phyloP scores from a whole-genome alignment of 2,329 filamentous ascomycete species.

The Lachnellula occidentalis region DNA sequence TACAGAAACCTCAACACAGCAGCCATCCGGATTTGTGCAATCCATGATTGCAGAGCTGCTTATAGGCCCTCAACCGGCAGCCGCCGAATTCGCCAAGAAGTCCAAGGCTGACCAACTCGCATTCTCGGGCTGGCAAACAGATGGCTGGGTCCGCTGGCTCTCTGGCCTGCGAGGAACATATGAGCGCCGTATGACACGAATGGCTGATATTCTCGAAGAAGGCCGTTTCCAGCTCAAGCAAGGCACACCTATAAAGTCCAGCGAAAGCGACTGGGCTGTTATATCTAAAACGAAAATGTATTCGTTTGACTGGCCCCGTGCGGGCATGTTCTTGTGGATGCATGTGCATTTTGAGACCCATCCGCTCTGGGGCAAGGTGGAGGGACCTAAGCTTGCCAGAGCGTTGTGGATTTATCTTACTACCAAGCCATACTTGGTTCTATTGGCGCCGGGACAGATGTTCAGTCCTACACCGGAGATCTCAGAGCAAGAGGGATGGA shows the following conservation, averaged over 20 bases:
- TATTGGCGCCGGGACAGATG: constrained; percentile 66
- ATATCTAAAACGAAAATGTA: constrained; percentile 70
- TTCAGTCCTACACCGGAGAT: constrained; percentile 66
- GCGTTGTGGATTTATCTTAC: constrained; percentile 71
- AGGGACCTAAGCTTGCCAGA: constrained; percentile 50
- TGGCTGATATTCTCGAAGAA: constrained; percentile 69
- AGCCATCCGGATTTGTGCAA: constrained; percentile 87
- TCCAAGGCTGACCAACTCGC: constrained; percentile 32
- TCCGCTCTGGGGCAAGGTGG: constrained; percentile 56
- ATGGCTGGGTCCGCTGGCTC: constrained; percentile 89
- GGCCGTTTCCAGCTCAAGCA: constrained; percentile 61
- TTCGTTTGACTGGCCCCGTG: constrained; percentile 73
- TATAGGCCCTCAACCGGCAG: constrained; percentile 60
- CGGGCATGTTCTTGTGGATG: constrained; percentile 91
- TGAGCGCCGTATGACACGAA: constrained; percentile 75
- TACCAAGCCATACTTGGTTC: constrained; percentile 60
- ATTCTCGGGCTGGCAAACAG: constrained; percentile 65
- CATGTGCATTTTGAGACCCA: constrained; percentile 66
- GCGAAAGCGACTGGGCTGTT: constrained; percentile 67
- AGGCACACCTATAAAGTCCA: constrained; percentile 46
- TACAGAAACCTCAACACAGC: constrained; percentile 71
- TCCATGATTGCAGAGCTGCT: constrained; percentile 72
- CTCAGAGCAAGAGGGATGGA: constrained; percentile 54
- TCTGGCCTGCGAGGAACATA: constrained; percentile 78
- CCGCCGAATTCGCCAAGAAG: constrained; percentile 37